phyloP scores from a whole-genome alignment of 352 stramenopile species.

The Pythium dissimile region DNA sequence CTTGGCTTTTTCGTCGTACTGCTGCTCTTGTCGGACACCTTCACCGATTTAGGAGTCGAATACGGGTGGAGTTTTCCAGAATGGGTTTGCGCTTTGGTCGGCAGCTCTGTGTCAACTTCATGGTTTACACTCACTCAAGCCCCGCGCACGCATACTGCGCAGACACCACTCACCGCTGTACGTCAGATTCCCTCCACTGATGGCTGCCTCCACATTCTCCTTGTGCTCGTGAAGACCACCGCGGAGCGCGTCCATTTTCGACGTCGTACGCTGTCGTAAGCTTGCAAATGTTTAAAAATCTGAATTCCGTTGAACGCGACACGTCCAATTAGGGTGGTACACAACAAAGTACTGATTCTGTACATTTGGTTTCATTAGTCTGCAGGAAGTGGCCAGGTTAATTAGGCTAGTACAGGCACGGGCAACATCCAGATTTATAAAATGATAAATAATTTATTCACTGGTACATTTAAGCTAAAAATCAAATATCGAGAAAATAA shows the following conservation, averaged over 20 bases:
- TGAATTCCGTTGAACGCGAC: slow-evolving; percentile 6
- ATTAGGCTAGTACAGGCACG: too few species aligned
- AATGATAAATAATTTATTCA: too few species aligned
- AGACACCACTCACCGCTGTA: slow-evolving; percentile 20
- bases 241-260: slow-evolving; percentile 47
- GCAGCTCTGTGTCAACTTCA: background rate
- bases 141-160: too few species aligned
- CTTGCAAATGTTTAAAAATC: slow-evolving; percentile 2
- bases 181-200: slow-evolving; percentile 28
- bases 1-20: slow-evolving; percentile 42
- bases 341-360: background rate
- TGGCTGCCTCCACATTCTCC: slow-evolving; percentile 58
- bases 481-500: too few species aligned
- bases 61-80: slow-evolving; percentile 20
- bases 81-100: slow-evolving; percentile 9
- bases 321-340: background rate
- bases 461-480: too few species aligned
- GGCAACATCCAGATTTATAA: too few species aligned
- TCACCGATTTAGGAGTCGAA: slow-evolving; percentile 34
- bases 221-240: slow-evolving; percentile 46
- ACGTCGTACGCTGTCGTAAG: background rate
- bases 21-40: slow-evolving; percentile 17
- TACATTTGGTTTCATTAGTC: background rate
- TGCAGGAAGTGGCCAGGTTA: background rate
- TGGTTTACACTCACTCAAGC: background rate